phyloP scores from a whole-genome alignment of 2,329 filamentous ascomycete genomes.

The Dothideomycetidae sp. region DNA sequence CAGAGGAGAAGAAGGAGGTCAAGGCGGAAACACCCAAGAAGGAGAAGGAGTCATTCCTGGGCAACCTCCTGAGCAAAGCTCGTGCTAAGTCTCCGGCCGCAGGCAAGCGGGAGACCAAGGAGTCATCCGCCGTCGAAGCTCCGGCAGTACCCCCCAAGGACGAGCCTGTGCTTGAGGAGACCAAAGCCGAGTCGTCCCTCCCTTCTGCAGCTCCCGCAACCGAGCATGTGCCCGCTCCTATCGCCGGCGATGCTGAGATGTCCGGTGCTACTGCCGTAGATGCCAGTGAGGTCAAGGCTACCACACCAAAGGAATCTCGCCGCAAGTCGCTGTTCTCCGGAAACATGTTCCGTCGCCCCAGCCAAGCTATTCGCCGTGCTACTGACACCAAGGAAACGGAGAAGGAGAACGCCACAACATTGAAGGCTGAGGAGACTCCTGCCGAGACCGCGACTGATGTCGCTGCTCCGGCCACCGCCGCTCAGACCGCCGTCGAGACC shows the following conservation, averaged over 20 bases:
- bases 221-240: constrained; percentile 13
- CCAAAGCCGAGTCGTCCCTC: not conserved
- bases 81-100: constrained; percentile 13
- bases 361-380: constrained; percentile 29
- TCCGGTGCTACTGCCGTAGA: constrained; percentile 8
- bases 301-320: constrained; percentile 13
- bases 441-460: constrained; percentile 9
- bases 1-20: constrained; percentile 10
- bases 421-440: constrained; percentile 21
- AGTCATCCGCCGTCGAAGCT: constrained; percentile 3
- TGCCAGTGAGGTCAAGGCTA: constrained; percentile 8
- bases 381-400: constrained; percentile 24
- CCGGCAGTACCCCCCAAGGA: constrained; percentile 8
- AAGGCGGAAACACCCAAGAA: constrained; percentile 11
- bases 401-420: constrained; percentile 22
- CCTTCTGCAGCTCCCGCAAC: not conserved
- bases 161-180: constrained; percentile 10
- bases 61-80: constrained; percentile 11
- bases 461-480: constrained; percentile 5
- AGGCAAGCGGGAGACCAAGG: constrained; percentile 7
- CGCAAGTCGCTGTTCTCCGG: constrained; percentile 15
- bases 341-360: constrained; percentile 26
- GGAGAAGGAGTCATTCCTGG: constrained; percentile 14
- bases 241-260: constrained; percentile 9
- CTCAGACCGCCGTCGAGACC: constrained; percentile 11